Base-by-base conservation (phyloP, 371 early-diverging fungal genomes). In the Mortierella sp. region DNA sequence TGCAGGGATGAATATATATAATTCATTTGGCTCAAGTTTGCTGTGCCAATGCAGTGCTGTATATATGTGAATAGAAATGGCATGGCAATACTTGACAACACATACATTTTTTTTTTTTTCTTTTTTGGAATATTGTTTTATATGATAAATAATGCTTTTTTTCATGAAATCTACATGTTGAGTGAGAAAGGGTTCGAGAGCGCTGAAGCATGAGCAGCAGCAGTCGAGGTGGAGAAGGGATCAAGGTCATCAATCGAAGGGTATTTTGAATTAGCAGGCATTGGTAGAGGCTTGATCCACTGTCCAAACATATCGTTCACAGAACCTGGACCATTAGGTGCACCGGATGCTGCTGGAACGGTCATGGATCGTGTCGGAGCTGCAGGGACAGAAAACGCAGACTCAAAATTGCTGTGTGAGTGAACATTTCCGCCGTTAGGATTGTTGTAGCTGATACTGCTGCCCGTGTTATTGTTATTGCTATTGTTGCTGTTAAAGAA, bases 221-320 rank as follows among this genome's bases (percentile, higher is more conserved):
- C 57, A 0, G 57, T 32, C 0, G 51, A 51, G 7, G 76, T 45
- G 9, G 76, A 76, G 67, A 70, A 70, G 0, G 76, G 70, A 56
- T 70, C 76, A 22, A 76, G 69, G n/a, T 66, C 76, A 49, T 75
- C 70, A 54, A 75, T 75, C 19, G 71, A 66, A 29, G 76, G 70
- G 76, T 70, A 70, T 70, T 70, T 76, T 54, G 71, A 51, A 45
- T 42, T 70, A 28, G 70, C 66, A 34, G 58, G 47, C 29, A 37
- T 17, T n/a, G 76, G 51, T n/a, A 57, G 57, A 17, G 70, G 70
- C 53, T 70, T 70, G 57, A 66, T 55, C 76, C 76, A 75, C 45
- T 68, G 70, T 28, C 71, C 70, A 70, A 70, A 70, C 76, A 76
- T 70, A 51, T 70, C 71, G 26, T 76, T 70, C 70, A 62, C 56